Percentiles rank a stretch among this genome's conserved stretches.
phyloP scores from a whole-genome alignment of 352 stramenopile species.

The Phytophthora citrophthora region DNA sequence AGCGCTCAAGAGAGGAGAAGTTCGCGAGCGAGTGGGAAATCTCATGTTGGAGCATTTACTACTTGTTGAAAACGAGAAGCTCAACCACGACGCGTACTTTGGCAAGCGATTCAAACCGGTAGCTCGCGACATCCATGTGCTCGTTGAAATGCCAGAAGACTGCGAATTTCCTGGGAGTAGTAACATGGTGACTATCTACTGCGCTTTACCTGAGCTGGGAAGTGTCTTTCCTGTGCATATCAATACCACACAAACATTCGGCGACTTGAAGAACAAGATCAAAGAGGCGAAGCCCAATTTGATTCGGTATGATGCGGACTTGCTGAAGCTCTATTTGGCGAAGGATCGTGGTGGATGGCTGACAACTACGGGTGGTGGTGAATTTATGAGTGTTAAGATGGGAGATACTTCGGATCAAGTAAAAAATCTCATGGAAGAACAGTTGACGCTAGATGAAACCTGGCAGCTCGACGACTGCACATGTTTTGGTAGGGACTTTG shows the following conservation, averaged over 20 bases:
- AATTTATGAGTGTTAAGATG: no score
- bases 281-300: no score
- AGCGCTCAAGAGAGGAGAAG: not conserved
- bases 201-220: no score
- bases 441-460: not conserved
- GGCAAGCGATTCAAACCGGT: not conserved
- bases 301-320: no score
- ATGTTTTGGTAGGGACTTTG: not conserved
- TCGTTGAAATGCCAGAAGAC: not conserved
- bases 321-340: not conserved
- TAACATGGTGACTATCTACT: no score
- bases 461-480: not conserved
- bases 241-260: no score
- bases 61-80: not conserved
- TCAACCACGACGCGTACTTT: not conserved
- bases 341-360: not conserved
- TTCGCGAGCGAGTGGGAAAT: not conserved
- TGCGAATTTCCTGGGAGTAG: no score
- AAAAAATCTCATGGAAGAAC: not conserved
- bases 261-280: no score
- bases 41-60: not conserved
- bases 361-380: not conserved
- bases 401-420: not conserved
- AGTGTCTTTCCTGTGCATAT: no score
- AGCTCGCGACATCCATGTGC: not conserved